Conservation (phyloP, 192 early-diverging fungal genomes). For the Kappamyces sp. region DNA sequence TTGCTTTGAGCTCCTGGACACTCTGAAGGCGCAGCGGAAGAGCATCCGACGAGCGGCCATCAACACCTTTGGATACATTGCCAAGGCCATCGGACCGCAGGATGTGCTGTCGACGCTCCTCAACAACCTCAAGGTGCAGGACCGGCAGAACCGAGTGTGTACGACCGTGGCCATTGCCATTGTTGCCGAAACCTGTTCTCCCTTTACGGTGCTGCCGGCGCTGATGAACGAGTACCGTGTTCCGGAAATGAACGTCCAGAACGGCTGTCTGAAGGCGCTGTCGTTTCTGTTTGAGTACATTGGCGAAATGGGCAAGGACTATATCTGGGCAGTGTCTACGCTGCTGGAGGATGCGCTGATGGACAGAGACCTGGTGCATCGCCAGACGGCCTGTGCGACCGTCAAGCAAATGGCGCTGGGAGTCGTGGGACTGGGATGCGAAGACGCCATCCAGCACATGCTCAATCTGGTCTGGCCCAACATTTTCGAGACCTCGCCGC, state of each 20-base stretch:
- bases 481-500: constrained; percentile 90
- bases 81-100: constrained; percentile 98
- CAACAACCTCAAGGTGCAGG: constrained; percentile 98
- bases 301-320: constrained; percentile 97
- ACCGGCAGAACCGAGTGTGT: constrained; percentile 98
- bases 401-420: constrained; percentile 94
- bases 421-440: constrained; percentile 86
- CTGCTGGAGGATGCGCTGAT: constrained; percentile 94
- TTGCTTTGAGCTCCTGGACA: constrained; percentile 95
- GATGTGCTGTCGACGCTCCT: constrained; percentile 96
- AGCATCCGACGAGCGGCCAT: constrained; percentile 93
- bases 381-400: constrained; percentile 92
- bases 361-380: constrained; percentile 95
- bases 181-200: constrained; percentile 94
- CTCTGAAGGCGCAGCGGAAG: constrained; percentile 93
- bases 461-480: constrained; percentile 98
- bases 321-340: constrained; percentile 93
- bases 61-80: constrained; percentile 98
- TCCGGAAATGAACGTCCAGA: constrained; percentile 99
- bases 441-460: constrained; percentile 88
- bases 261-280: constrained; percentile 92
- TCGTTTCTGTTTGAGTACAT: constrained; percentile 99
- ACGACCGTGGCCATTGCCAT: constrained; percentile 98
- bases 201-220: constrained; percentile 96
- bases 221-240: constrained; percentile 99